Percentiles rank a stretch among this genome's conserved stretches.
phyloP scores from a whole-genome alignment of 495 filamentous ascomycete species.

The Aspergillus ostianus region DNA sequence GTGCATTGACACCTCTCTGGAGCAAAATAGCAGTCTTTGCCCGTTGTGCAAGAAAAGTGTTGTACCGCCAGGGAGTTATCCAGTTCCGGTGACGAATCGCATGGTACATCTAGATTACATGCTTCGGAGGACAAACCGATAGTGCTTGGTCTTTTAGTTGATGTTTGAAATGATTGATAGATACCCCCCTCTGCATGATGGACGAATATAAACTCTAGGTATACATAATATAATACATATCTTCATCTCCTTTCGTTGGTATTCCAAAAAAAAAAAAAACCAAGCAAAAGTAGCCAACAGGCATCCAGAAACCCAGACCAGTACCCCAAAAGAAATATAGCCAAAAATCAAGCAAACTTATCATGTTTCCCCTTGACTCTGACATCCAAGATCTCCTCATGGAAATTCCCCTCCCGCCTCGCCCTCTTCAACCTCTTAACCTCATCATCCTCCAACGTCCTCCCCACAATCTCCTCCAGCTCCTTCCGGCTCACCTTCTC shows the following conservation, averaged over 20 bases:
- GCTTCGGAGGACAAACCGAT: constrained; percentile 13
- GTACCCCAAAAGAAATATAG: constrained; percentile 2
- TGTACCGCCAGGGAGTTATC: constrained; percentile 64
- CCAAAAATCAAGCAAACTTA: constrained; percentile 66
- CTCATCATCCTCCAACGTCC: constrained; percentile 78
- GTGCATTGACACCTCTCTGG: constrained; percentile 81
- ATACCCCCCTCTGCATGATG: constrained; percentile 6
- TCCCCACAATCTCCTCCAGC: constrained; percentile 77
- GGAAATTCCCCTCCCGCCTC: constrained; percentile 78
- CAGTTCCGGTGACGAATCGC: constrained; percentile 68
- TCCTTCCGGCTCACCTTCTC: constrained; percentile 87
- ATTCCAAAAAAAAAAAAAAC: background rate
- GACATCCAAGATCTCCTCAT: constrained; percentile 84
- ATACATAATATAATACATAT: constrained; percentile 7
- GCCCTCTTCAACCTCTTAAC: constrained; percentile 80
- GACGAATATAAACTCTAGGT: background rate
- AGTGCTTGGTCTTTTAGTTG: background rate
- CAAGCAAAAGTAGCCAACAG: background rate
- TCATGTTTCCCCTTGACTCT: constrained; percentile 96
- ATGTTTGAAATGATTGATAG: constrained; percentile 4
- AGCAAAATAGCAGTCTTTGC: constrained; percentile 71
- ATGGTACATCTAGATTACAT: constrained; percentile 74
- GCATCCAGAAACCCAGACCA: constrained; percentile 1
- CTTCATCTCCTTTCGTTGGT: background rate
- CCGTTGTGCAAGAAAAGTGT: constrained; percentile 83